Base-by-base conservation (phyloP, 306 rosid species). In the Arachis stenosperma region DNA sequence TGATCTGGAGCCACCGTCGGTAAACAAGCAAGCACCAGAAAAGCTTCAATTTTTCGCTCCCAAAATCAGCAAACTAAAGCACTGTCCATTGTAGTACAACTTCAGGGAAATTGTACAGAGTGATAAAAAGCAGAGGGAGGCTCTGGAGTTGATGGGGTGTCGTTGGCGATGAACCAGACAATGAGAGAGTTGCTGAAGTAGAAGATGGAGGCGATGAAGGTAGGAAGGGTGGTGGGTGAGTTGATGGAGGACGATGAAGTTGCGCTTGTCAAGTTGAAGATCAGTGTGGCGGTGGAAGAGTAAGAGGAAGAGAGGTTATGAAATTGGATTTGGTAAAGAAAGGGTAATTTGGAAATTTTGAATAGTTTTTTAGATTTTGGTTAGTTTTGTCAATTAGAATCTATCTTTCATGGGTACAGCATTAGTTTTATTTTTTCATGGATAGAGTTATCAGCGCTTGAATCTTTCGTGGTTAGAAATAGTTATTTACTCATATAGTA, bases 1-100 rank as follows among this genome's bases (percentile, higher is more conserved):
- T 98, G 51, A 95, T 80, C 76, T 50, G 76, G 17, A 88, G 64
- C 99, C 99, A 95, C 68, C 99, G 90, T 61, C 82, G 86, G 85
- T 96, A 92, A 3, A 95, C 99, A 6, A 95, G 89, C 5, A 98
- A 92, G 78, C 99, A 95, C 15, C 93, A 78, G 83, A 81, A 91
- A 27, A 95, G 96, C 78, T 95, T 95, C 86, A 95, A 74, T 85
- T 90, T 78, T 90, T 95, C 0, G 99, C 86, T 27, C 98, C 98
- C 0, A 82, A 81, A 29, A 95, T 87, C 47, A 95, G 85, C 7
- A 93, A 92, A 2, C 93, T 96, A n/a, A 95, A 95, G 74, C 96
- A 91, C 77, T 90, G 97, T 7, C 97, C 99, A 42, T 87, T 88
- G 69, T 88, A 88, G 40, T 91, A 96, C 75, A 92, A 98, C 74